Conservation (phyloP, 129 eudicot genomes). For the Gnaphalium uliginosum region DNA sequence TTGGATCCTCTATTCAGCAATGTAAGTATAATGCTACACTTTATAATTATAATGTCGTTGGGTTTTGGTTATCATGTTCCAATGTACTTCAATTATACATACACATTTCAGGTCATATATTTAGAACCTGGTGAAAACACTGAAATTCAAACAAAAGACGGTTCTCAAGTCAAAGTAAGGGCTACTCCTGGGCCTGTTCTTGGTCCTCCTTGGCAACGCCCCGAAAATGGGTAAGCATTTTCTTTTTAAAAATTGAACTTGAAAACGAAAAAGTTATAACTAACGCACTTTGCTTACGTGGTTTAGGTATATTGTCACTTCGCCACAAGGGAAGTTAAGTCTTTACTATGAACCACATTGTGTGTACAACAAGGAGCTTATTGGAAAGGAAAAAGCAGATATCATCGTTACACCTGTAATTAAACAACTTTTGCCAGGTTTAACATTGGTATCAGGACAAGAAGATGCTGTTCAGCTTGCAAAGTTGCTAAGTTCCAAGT, state of each 20-base stretch:
- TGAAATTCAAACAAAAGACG: slow-evolving; percentile 54
- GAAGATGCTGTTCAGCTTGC: slow-evolving; percentile 96
- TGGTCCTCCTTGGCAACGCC: slow-evolving; percentile 99
- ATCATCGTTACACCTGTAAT: slow-evolving; percentile 91
- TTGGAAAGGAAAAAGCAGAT: slow-evolving; percentile 74
- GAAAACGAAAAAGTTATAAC: not conserved
- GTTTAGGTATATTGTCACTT: slow-evolving; percentile 73
- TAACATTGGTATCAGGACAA: slow-evolving; percentile 78
- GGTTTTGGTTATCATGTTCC: not conserved
- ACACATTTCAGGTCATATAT: slow-evolving; percentile 56
- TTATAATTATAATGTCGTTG: not conserved
- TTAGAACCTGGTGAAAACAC: slow-evolving; percentile 79
- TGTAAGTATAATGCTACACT: slow-evolving; percentile 45
- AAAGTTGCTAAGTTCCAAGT: slow-evolving; percentile 68
- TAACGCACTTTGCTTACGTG: slow-evolving; percentile 3
- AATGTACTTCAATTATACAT: not conserved
- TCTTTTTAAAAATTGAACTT: not conserved
- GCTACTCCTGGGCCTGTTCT: slow-evolving; percentile 95
- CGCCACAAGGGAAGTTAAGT: slow-evolving; percentile 58
- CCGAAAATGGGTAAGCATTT: slow-evolving; percentile 82
- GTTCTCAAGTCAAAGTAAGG: slow-evolving; percentile 51
- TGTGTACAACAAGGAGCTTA: slow-evolving; percentile 55
- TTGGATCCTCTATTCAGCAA: slow-evolving; percentile 86
- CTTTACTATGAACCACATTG: slow-evolving; percentile 96
- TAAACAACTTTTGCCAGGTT: slow-evolving; percentile 75